Percentiles rank a stretch among this genome's conserved stretches.
phyloP scores from a whole-genome alignment of 179 eudicot genomes.

The Beta macrorhiza region DNA sequence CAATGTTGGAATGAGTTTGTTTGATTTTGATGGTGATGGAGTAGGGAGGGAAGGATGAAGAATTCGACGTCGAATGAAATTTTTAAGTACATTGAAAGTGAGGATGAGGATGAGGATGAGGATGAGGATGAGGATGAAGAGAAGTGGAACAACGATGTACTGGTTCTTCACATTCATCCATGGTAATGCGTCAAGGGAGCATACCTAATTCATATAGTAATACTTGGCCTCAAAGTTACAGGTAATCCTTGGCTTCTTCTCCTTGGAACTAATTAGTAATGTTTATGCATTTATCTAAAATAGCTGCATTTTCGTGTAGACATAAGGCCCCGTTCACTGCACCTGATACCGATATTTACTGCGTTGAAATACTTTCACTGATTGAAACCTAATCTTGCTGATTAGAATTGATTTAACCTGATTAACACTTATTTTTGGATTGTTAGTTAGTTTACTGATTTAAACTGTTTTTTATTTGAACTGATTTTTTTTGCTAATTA shows the following conservation, averaged over 20 bases:
- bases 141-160: conserved; percentile 36
- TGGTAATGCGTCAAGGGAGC: conserved; percentile 40
- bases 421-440: too few species aligned
- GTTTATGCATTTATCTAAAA: too few species aligned
- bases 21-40: background rate
- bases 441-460: too few species aligned
- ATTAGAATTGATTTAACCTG: too few species aligned
- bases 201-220: conserved; percentile 54
- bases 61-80: conserved; percentile 58
- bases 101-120: conserved; percentile 60
- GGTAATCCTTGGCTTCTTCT: conserved; percentile 36
- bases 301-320: too few species aligned
- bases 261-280: too few species aligned
- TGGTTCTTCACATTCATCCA: conserved; percentile 45
- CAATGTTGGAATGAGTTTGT: background rate
- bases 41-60: conserved; percentile 42
- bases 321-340: too few species aligned
- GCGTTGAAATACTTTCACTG: too few species aligned
- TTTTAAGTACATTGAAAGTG: conserved; percentile 70
- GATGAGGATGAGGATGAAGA: conserved; percentile 60
- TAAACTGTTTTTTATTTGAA: too few species aligned
- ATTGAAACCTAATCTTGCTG: too few species aligned
- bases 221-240: conserved; percentile 94
- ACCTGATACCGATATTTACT: too few species aligned
- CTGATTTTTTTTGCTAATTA: too few species aligned